Base-by-base conservation (phyloP, 352 stramenopile species). In the Blastocystis sp. region DNA sequence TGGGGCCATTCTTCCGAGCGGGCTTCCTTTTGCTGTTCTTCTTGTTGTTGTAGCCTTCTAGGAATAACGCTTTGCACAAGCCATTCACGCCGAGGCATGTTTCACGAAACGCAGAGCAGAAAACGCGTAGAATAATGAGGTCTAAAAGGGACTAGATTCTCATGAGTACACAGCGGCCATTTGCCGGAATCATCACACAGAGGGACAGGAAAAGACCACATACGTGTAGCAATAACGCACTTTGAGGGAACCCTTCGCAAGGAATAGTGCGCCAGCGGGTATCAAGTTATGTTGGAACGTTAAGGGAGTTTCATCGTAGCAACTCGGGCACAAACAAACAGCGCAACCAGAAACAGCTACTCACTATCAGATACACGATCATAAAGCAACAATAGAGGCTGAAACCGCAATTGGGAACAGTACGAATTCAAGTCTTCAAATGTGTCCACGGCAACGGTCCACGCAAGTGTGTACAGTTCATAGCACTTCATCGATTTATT, bases 391-490 rank as follows among this genome's bases (percentile, higher is more conserved):
- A 85, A 29, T 3, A 85, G 51, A 9, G 74, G 74, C 45, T 85
- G 74, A 26, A 69, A 85, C 33, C 31, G 74, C 3, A 63, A 37
- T n/a, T 85, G 74, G 21, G 74, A 85, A 24, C 74, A 85, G 45
- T 85, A 85, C n/a, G 74, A 66, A 41, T 85, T 85, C 9, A 85
- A 50, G 19, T 85, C 31, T 10, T 66, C 74, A 26, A 85, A 59
- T 4, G 74, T 67, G 39, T 85, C 74, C 9, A 85, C 19, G 9
- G 33, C 16, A 29, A 69, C 61, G 16, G 74, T 69, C 45, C 55
- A 85, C 3, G 35, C 31, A 3, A 85, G 60, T 3, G 74, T 67
- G 45, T 85, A 85, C 2, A 85, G 51, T n/a, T 41, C 26, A n/a
- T 85, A 85, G 61, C 74, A 85, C n/a, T 69, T 41, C 74, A 85